Evolutionary conservation across 176 grass and related monocot species (phyloP).

Genomic region (Phyllostachys edulis): DNA sequence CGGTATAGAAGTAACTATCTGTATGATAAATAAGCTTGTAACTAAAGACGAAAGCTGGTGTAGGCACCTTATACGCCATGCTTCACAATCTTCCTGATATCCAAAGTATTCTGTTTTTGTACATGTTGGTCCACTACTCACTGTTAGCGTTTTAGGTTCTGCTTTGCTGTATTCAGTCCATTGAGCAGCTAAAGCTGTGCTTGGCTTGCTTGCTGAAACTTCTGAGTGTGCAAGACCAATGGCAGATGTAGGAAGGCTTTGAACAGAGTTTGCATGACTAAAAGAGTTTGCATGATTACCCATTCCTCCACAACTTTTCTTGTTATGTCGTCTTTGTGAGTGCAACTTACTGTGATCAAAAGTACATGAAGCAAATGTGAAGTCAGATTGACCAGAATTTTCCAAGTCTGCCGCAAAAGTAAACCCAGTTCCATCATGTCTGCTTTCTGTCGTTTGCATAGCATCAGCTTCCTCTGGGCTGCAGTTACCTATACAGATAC

Average conservation of each 20-base stretch:
- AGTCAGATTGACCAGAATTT: constrained; percentile 29
- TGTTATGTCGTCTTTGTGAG: constrained; percentile 36
- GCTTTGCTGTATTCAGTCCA: constrained; percentile 35
- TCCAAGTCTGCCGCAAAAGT: constrained; percentile 29
- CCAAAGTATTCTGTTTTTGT: constrained; percentile 32
- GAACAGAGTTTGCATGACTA: constrained; percentile 34
- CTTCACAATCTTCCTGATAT: constrained; percentile 51
- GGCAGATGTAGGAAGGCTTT: constrained; percentile 28
- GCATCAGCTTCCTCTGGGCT: constrained; percentile 7
- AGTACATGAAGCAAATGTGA: constrained; percentile 50
- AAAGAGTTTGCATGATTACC: constrained; percentile 35
- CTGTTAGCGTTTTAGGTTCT: constrained; percentile 23
- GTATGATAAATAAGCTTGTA: neutral
- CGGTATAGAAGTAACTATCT: neutral
- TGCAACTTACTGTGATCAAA: constrained; percentile 31
- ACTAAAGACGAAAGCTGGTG: neutral
- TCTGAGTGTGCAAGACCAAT: constrained; percentile 21
- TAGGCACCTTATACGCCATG: constrained; percentile 65
- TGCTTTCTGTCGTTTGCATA: constrained; percentile 21
- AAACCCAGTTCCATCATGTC: constrained; percentile 20
- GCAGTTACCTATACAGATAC: constrained; percentile 20
- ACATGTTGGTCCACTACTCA: neutral
- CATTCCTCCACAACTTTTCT: constrained; percentile 47
- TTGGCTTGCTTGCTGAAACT: constrained; percentile 29
- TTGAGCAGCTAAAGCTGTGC: constrained; percentile 24